phyloP scores from a whole-genome alignment of 2,329 filamentous ascomycete species.

The Epichloe uncinata region DNA sequence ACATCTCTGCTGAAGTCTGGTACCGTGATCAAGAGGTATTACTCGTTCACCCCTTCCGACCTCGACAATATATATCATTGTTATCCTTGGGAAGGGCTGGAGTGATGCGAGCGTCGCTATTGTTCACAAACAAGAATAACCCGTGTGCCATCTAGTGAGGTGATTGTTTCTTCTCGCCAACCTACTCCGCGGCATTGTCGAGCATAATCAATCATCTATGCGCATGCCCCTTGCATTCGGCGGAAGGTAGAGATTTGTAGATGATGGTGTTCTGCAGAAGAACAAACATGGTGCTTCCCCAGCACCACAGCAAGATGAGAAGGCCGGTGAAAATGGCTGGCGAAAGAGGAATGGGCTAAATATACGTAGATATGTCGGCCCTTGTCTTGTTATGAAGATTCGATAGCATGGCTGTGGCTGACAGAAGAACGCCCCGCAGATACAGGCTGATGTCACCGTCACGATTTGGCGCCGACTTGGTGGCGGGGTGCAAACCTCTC shows the following conservation, averaged over 20 bases:
- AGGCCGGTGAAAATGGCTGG: no score
- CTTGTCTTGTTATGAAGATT: no score
- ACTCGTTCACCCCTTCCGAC: conserved; percentile 47
- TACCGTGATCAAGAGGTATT: conserved; percentile 32
- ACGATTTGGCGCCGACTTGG: background rate
- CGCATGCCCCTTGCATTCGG: conserved; percentile 56
- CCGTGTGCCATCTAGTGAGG: conserved; percentile 28
- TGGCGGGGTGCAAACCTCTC: background rate
- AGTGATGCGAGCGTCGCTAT: conserved; percentile 9
- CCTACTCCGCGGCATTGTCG: conserved; percentile 43
- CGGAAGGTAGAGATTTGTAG: conserved; percentile 53
- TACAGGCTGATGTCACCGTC: conserved; percentile 2
- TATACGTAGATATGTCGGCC: no score
- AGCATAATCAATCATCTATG: conserved; percentile 54
- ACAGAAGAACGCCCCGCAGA: background rate
- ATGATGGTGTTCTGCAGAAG: no score
- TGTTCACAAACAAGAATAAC: conserved; percentile 44
- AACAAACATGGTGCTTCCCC: no score
- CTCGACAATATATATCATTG: conserved; percentile 36
- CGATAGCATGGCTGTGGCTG: background rate
- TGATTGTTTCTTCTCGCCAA: conserved; percentile 53
- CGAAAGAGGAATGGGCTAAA: no score
- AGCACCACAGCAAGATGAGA: no score
- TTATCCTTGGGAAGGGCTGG: background rate
- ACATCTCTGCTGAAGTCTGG: conserved; percentile 33